Evolutionary conservation across 371 early-diverging fungal genomes (phyloP).

Genomic region (Lichtheimia ramosa): DNA sequence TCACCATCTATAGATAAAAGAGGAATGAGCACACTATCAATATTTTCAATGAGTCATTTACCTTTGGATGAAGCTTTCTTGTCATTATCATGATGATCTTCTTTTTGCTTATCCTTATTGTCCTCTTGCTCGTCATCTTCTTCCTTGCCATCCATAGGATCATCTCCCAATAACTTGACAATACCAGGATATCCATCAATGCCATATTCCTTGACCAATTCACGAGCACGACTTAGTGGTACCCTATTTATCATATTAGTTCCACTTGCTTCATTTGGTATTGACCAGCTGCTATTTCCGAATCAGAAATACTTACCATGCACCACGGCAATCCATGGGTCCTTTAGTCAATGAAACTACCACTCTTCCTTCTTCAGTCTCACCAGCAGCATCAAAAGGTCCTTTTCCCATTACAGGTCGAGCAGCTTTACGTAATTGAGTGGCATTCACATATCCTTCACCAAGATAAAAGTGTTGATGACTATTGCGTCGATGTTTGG

Average conservation of each 20-base stretch:
- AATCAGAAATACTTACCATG: slow-evolving; percentile 25
- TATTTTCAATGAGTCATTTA: neutral
- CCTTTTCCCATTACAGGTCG: slow-evolving; percentile 50
- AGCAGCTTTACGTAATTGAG: slow-evolving; percentile 54
- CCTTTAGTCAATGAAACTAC: slow-evolving; percentile 31
- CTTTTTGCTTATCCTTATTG: neutral
- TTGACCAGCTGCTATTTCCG: no score
- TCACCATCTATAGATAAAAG: neutral
- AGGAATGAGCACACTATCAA: neutral
- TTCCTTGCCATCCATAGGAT: slow-evolving; percentile 23
- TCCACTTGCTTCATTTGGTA: neutral
- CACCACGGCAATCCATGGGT: slow-evolving; percentile 49
- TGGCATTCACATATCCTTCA: slow-evolving; percentile 55
- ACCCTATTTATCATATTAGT: slow-evolving; percentile 30
- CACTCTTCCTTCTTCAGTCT: slow-evolving; percentile 14
- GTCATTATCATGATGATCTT: neutral
- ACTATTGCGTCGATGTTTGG: slow-evolving; percentile 15
- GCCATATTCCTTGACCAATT: slow-evolving; percentile 50
- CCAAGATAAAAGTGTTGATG: slow-evolving; percentile 33
- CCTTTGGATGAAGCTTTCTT: neutral
- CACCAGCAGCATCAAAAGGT: slow-evolving; percentile 41
- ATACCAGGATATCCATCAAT: slow-evolving; percentile 47
- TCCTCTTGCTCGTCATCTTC: neutral
- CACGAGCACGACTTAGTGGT: slow-evolving; percentile 49
- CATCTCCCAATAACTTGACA: slow-evolving; percentile 45